A percentile compares a stretch with the other conserved stretches of the same genome.
Conservation (phyloP, 768 basidiomycete genomes). For the Paxillus ammoniavirescens region DNA sequence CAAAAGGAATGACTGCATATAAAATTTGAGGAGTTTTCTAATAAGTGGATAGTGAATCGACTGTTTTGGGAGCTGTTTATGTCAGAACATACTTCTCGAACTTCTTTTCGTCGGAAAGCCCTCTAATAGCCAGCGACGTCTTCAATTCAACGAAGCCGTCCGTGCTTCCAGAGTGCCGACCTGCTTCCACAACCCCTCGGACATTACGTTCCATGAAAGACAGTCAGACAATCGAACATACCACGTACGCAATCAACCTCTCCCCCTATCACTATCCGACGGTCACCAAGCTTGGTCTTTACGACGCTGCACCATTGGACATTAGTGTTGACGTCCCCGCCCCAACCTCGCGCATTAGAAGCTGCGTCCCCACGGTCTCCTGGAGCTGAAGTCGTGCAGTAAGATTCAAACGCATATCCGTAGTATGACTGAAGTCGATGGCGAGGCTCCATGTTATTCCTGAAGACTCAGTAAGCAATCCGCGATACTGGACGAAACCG, state of each 20-base stretch:
- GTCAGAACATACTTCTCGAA: conserved; percentile 69
- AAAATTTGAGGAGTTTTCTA: conserved; percentile 90
- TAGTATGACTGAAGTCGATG: conserved; percentile 71
- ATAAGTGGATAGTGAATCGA: conserved; percentile 28
- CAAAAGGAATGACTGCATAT: conserved; percentile 87
- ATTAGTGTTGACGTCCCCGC: conserved; percentile 83
- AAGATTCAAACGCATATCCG: conserved; percentile 89
- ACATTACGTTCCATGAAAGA: not conserved
- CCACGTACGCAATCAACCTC: conserved; percentile 90
- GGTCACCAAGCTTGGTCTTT: conserved; percentile 76
- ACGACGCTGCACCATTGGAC: conserved; percentile 90
- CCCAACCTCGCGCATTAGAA: conserved; percentile 52
- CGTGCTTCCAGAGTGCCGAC: conserved; percentile 56
- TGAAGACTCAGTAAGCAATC: conserved; percentile 25
- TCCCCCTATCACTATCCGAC: conserved; percentile 76
- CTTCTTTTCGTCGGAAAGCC: conserved; percentile 57
- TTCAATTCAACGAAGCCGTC: conserved; percentile 83
- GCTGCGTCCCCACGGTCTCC: conserved; percentile 18
- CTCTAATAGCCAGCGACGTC: conserved; percentile 73
- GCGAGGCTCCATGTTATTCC: conserved; percentile 63
- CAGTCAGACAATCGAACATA: conserved; percentile 26
- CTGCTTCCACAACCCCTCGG: conserved; percentile 35
- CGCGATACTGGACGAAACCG: not conserved
- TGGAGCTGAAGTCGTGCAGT: conserved; percentile 56
- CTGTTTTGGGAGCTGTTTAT: not conserved